phyloP scores from a whole-genome alignment of 169 alveolate species.

The Eimeria sp. region DNA sequence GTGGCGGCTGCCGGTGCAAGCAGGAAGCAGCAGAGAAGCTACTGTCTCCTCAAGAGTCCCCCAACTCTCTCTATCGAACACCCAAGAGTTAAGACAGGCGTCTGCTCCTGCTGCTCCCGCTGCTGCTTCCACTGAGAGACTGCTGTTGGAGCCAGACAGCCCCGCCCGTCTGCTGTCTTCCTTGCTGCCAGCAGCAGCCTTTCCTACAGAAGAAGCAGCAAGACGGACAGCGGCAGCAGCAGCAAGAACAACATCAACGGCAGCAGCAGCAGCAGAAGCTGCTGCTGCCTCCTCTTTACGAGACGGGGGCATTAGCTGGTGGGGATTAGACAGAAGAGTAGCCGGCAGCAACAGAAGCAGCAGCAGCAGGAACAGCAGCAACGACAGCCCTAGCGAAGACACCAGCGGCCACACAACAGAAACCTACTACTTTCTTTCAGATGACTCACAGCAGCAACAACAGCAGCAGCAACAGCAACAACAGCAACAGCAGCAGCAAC shows the following conservation, averaged over 20 bases:
- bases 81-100: neutral
- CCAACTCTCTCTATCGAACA: neutral
- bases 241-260: conserved; percentile 9
- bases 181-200: conserved; percentile 12
- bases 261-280: too few relatives aligned
- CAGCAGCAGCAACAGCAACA: conserved; percentile 13
- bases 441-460: conserved; percentile 14
- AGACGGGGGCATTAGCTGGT: conserved; percentile 14
- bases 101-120: conserved; percentile 6
- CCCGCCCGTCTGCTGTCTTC: neutral
- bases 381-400: neutral
- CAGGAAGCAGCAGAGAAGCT: neutral
- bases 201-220: neutral
- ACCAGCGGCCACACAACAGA: conserved; percentile 32
- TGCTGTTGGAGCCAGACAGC: neutral
- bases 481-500: neutral
- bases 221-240: neutral
- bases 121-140: neutral
- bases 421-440: neutral
- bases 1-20: neutral
- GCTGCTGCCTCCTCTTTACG: conserved; percentile 1
- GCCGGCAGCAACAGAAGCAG: neutral
- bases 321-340: neutral
- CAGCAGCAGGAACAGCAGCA: conserved; percentile 21
- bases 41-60: neutral